Evolutionary conservation across 1,284 basidiomycete species (phyloP), one percentile per base, ranked within the genome.

Genomic region (Phylloboletellus chloephorus): DNA sequence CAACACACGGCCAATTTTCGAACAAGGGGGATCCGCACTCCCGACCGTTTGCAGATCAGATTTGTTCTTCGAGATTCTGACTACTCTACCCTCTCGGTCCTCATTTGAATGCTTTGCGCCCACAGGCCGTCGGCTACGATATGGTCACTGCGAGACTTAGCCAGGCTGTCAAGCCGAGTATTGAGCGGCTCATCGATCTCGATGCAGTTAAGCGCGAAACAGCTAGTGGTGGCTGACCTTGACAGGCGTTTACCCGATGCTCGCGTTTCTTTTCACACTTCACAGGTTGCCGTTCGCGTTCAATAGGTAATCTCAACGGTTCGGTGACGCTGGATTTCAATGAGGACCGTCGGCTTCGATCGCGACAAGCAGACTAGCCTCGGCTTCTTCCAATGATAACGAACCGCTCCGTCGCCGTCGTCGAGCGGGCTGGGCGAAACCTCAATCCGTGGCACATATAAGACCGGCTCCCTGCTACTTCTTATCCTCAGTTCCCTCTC

Each of bases 391-490:
- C n/a, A n/a, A n/a, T 21, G 30, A 22, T 39, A 7, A 21, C 26
- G 23, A 25, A 22, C 22, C 7, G 16, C 20, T 25, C 12, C 8
- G 11, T 40, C 31, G 3, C 10, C 43, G 7, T 4, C n/a, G 5
- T 37, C 23, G 11, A 19, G 11, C 10, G 20, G 29, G 35, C 23
- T 36, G 35, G 56, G 23, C 37, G n/a, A 25, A 39, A 37, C 11
- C 22, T 12, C 21, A 39, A 58, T 36, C 15, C 22, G 15, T 41
- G 11, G 17, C 30, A 15, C 36, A 43, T 42, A 37, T 36, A 55
- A 53, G 38, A 28, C 26, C 19, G 13, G 17, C n/a, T n/a, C n/a
- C 17, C 12, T 13, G 5, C n/a, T 13, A 20, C 10, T 21, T 8
- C 8, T 30, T 9, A 21, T 35, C 39, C 15, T 34, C 24, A 36